These are phyloP conservation scores for Wickerhamomyces hampshirensis DNA, from an alignment of 805 yeast genomes.

Conservation along the genomic window DNA sequence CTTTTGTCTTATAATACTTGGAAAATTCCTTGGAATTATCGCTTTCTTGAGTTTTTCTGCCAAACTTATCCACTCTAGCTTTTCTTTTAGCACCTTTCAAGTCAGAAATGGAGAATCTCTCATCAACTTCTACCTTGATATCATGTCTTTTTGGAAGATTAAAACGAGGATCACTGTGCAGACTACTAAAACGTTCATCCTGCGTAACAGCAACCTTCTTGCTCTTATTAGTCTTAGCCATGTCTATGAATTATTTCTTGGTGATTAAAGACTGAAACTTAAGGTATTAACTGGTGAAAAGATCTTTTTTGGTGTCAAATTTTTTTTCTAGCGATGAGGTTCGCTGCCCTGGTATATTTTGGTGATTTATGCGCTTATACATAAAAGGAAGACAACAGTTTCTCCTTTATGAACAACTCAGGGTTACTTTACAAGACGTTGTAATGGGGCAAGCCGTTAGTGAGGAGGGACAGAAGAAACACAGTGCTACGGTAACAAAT, in stretches of 20 bases:
- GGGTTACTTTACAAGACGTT: background rate
- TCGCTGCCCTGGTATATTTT: background rate
- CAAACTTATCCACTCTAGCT: conserved; percentile 79
- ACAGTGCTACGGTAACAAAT: conserved; percentile 8
- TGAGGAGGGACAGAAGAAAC: conserved; percentile 1
- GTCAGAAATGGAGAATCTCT: conserved; percentile 66
- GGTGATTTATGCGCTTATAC: no score
- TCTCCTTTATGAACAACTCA: background rate
- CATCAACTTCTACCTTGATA: conserved; percentile 75
- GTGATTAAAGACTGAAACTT: no score
- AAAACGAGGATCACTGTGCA: conserved; percentile 87
- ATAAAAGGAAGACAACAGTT: no score
- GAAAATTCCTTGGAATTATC: conserved; percentile 27
- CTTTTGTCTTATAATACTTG: conserved; percentile 28
- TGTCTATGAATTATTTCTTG: background rate
- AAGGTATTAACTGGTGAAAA: no score
- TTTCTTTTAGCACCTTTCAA: conserved; percentile 52
- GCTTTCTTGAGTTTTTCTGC: conserved; percentile 56
- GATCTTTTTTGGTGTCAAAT: no score
- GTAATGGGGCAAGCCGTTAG: conserved; percentile 24
- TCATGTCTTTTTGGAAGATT: conserved; percentile 65
- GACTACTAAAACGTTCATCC: conserved; percentile 75
- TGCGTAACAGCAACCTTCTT: conserved; percentile 29
- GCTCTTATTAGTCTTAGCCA: conserved; percentile 5
- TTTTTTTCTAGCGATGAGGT: background rate